phyloP scores from a whole-genome alignment of 345 rosid genomes.

The Brassica nigra region DNA sequence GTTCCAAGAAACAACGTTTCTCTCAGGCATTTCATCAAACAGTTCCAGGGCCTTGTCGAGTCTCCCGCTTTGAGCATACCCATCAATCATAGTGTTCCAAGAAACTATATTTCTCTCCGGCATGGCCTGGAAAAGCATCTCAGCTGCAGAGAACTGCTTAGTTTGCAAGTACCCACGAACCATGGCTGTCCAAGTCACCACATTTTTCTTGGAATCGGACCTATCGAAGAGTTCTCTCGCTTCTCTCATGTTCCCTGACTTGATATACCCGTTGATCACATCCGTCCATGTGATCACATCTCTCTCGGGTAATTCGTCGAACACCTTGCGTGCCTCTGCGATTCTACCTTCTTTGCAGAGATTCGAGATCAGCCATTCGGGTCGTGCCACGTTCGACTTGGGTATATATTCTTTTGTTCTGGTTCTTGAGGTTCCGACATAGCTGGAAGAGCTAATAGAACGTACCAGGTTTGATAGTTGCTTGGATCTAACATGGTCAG shows the following conservation, averaged over 20 bases:
- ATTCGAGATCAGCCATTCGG: slow-evolving; percentile 54
- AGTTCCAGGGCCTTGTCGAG: slow-evolving; percentile 49
- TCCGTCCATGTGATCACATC: slow-evolving; percentile 74
- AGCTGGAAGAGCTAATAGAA: slow-evolving; percentile 9
- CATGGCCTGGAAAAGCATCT: slow-evolving; percentile 64
- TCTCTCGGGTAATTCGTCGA: slow-evolving; percentile 61
- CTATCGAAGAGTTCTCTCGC: slow-evolving; percentile 62
- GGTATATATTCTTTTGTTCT: slow-evolving; percentile 37
- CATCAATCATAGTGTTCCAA: slow-evolving; percentile 80
- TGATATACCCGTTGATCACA: slow-evolving; percentile 60
- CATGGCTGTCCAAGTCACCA: slow-evolving; percentile 81
- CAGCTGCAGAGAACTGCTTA: slow-evolving; percentile 53
- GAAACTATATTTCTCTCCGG: slow-evolving; percentile 65
- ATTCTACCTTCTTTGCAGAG: slow-evolving; percentile 52
- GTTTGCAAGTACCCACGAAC: slow-evolving; percentile 57
- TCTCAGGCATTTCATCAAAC: slow-evolving; percentile 65
- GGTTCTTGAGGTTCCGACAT: slow-evolving; percentile 17
- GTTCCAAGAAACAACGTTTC: slow-evolving; percentile 71
- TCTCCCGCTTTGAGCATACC: slow-evolving; percentile 52
- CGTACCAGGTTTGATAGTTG: slow-evolving; percentile 6
- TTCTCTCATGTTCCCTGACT: slow-evolving; percentile 56
- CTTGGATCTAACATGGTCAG: slow-evolving; percentile 1
- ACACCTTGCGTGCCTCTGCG: slow-evolving; percentile 58
- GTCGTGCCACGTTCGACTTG: slow-evolving; percentile 43
- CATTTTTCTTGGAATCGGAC: slow-evolving; percentile 58